Conservation (phyloP, 345 rosid genomes). For the sweet orange (Citrus sinensis) region DVS_A1.0 CM039166.1:4506001-4506500, state of each 20-base stretch:
- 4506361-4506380: background rate
- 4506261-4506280: background rate
- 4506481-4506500: background rate
- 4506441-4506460: background rate
- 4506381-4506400: background rate
- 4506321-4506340: background rate
- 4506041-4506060: background rate
- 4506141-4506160: background rate
- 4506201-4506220: background rate
- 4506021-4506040: constrained; percentile 2
- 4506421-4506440: background rate
- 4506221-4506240: background rate
- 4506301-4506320: background rate
- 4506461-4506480: background rate
- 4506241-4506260: background rate
- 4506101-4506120: background rate
- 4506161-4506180: background rate
- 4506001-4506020: constrained; percentile 37
- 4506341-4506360: background rate
- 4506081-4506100: background rate
- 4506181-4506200: background rate
- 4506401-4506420: background rate
- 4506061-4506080: background rate
- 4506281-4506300: background rate
- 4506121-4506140: background rate